Evolutionary conservation across 2,329 filamentous ascomycete genomes (phyloP), one percentile per base, ranked within the genome.

Genomic region (Exophiala lecanii-corni): DNA sequence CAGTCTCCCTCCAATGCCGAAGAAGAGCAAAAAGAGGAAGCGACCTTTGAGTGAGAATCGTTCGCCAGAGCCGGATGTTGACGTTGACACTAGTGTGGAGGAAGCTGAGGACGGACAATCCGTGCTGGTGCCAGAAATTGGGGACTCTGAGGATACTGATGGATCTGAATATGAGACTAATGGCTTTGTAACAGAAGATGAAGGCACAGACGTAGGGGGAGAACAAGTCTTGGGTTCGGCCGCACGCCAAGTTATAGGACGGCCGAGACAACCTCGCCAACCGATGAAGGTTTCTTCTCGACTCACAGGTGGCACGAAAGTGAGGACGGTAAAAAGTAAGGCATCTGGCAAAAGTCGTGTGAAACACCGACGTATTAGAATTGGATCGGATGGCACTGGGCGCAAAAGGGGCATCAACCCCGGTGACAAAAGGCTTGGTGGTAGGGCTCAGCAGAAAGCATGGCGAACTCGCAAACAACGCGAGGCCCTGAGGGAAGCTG

Each of bases 131-230:
- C 32, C 41, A 12, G 47, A 45, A 38, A 42, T 43, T 12, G 41
- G 50, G 33, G 45, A 47, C 41, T 31, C 39, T 31, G 36, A 45
- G 31, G 41, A 50, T 32, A n/a, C n/a, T n/a, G n/a, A n/a, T n/a
- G n/a, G n/a, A n/a, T 38, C 42, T 18, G 45, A 54, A 36, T 41
- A 56, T 45, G 47, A 50, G 18, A 33, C 28, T 31, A 33, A 50
- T 26, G 33, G 38, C 17, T 30, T 36, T 10, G 42, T 38, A 25
- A 36, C 45, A 5, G 41, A 43, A 17, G 43, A 35, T 19, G 36
- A 13, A 9, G 44, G 45, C 21, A 7, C 18, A 4, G 23, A 26
- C 12, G 23, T n/a, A n/a, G 38, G 36, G 10, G 43, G 23, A 6
- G 32, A 43, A 45, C 15, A 41, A 41, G 4, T 41, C 36, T n/a